Percentiles rank a stretch among this genome's conserved stretches.
These are phyloP conservation scores for Aspergillus cristatus DNA, from an alignment of 495 filamentous ascomycete species.

Conservation along the genomic window DNA sequence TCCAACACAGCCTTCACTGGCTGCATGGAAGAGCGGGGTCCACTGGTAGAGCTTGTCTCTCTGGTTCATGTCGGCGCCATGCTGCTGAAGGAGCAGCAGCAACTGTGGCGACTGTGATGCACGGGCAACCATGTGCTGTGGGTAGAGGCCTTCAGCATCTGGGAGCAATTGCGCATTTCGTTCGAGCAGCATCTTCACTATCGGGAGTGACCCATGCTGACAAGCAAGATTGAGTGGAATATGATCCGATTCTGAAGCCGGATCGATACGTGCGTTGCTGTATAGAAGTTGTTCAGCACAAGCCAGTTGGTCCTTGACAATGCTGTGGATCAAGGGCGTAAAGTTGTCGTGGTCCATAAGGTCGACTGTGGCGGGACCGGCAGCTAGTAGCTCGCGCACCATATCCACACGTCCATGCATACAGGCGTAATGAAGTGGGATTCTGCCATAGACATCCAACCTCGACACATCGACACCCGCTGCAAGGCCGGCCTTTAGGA, in stretches of 20 bases:
- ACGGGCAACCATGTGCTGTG: slow-evolving; percentile 93
- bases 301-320: slow-evolving; percentile 70
- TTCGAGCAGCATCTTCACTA: slow-evolving; percentile 75
- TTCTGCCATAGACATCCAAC: slow-evolving; percentile 86
- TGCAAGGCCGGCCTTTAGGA: slow-evolving; percentile 63
- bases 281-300: slow-evolving; percentile 70
- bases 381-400: slow-evolving; percentile 59
- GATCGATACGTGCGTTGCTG: slow-evolving; percentile 69
- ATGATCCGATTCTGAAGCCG: slow-evolving; percentile 75
- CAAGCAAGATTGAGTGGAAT: slow-evolving; percentile 91
- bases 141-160: slow-evolving; percentile 92
- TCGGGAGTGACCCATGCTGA: slow-evolving; percentile 75
- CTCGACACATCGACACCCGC: slow-evolving; percentile 64
- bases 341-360: slow-evolving; percentile 93
- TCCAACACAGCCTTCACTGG: slow-evolving; percentile 88
- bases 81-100: slow-evolving; percentile 67
- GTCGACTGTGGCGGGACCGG: slow-evolving; percentile 60
- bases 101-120: slow-evolving; percentile 74
- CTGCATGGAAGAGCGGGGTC: slow-evolving; percentile 94
- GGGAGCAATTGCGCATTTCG: slow-evolving; percentile 68
- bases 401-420: slow-evolving; percentile 87
- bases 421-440: slow-evolving; percentile 91
- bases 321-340: slow-evolving; percentile 88
- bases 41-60: slow-evolving; percentile 92
- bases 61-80: slow-evolving; percentile 89